phyloP scores from a whole-genome alignment of 352 stramenopile genomes.

The Phytophthora citrophthora region DNA sequence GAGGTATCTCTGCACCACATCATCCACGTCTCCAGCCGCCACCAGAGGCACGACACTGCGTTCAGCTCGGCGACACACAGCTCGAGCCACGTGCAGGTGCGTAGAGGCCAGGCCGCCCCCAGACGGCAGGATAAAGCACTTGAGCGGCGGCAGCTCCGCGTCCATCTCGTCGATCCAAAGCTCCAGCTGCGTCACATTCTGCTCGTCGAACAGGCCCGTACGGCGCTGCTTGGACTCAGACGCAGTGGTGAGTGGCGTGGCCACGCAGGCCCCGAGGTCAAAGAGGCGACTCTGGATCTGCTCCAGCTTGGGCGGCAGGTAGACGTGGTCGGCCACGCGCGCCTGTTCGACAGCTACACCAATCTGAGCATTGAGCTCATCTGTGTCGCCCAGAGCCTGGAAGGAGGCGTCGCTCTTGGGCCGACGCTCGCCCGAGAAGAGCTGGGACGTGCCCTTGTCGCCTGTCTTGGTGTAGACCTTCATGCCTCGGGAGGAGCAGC shows the following conservation, averaged over 20 bases:
- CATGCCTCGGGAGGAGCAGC: conserved; percentile 44
- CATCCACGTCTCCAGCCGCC: conserved; percentile 71
- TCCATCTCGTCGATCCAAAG: conserved; percentile 92
- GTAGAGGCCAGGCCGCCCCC: conserved; percentile 79
- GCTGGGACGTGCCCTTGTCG: conserved; percentile 92
- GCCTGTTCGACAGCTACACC: conserved; percentile 67
- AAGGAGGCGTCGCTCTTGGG: conserved; percentile 90
- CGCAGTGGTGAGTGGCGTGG: conserved; percentile 77
- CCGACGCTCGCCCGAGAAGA: conserved; percentile 91
- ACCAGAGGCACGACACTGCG: conserved; percentile 84
- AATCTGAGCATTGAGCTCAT: conserved; percentile 90
- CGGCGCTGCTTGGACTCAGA: conserved; percentile 73
- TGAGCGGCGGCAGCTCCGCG: conserved; percentile 75
- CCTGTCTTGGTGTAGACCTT: conserved; percentile 94
- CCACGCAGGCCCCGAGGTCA: conserved; percentile 90
- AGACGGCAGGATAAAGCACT: conserved; percentile 89
- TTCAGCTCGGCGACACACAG: conserved; percentile 88
- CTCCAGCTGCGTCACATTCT: conserved; percentile 74
- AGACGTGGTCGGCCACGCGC: conserved; percentile 42
- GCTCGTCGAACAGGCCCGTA: conserved; percentile 62
- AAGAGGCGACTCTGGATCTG: conserved; percentile 92
- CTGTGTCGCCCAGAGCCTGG: conserved; percentile 90
- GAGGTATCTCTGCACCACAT: conserved; percentile 79
- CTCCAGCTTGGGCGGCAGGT: conserved; percentile 69
- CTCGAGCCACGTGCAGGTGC: conserved; percentile 86